Percentiles rank a stretch among this genome's conserved stretches.
These are phyloP conservation scores for Apiosordaria backusii DNA, from an alignment of 495 filamentous ascomycete species.

Conservation along the genomic window DNA sequence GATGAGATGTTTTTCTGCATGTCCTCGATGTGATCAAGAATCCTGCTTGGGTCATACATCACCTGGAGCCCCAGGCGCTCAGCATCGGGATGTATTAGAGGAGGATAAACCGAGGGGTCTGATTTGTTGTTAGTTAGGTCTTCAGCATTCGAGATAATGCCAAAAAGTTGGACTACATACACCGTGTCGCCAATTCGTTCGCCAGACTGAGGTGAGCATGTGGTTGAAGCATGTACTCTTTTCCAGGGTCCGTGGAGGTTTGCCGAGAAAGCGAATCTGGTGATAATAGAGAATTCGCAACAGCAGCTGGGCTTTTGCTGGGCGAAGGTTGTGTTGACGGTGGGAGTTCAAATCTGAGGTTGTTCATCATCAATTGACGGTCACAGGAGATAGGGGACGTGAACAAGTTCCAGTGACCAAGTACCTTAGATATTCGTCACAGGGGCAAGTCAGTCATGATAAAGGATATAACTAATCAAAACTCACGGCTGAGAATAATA, in stretches of 20 bases:
- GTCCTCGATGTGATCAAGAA: background rate
- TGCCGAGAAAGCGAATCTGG: background rate
- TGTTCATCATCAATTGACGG: background rate
- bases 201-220: background rate
- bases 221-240: background rate
- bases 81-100: background rate
- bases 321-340: too few species aligned
- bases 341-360: background rate
- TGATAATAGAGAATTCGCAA: background rate
- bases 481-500: constrained; percentile 1
- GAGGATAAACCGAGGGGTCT: constrained; percentile 1
- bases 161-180: background rate
- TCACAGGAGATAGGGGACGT: background rate
- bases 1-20: background rate
- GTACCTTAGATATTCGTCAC: background rate
- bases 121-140: background rate
- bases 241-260: background rate
- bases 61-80: background rate
- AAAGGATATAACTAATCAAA: background rate
- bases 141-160: background rate
- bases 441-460: background rate
- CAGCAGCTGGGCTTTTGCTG: background rate
- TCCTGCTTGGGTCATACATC: background rate
- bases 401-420: background rate
- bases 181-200: background rate